phyloP scores from a whole-genome alignment of 208 protist species.

The Trypanosoma melophagium region DNA sequence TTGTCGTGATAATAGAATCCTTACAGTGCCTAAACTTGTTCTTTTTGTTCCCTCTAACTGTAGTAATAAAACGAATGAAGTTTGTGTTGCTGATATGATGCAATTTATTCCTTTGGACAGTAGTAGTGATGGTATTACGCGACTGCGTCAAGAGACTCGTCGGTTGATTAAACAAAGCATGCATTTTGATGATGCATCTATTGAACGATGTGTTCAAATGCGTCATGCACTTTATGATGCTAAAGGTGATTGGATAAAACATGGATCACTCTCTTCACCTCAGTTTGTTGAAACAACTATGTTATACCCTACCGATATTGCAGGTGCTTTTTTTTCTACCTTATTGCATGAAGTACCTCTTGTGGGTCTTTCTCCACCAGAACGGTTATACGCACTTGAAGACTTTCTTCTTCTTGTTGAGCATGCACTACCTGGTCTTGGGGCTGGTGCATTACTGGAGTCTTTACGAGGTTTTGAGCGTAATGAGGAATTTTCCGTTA shows the following conservation, averaged over 20 bases:
- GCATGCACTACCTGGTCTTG: slow-evolving; percentile 37
- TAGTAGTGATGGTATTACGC: neutral
- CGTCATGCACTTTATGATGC: slow-evolving; percentile 9
- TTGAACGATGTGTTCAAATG: slow-evolving; percentile 26
- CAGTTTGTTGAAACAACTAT: slow-evolving; percentile 41
- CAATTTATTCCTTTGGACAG: neutral
- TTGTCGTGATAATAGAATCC: slow-evolving; percentile 35
- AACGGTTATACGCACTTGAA: slow-evolving; percentile 32
- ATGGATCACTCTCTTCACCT: neutral
- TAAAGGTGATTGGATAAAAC: neutral
- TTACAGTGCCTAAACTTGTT: slow-evolving; percentile 34
- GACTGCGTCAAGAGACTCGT: slow-evolving; percentile 1
- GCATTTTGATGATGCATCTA: neutral
- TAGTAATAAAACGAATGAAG: neutral
- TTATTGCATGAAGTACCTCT: slow-evolving; percentile 64
- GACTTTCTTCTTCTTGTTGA: slow-evolving; percentile 50
- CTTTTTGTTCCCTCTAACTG: slow-evolving; percentile 30
- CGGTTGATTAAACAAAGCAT: slow-evolving; percentile 10
- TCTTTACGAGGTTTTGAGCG: slow-evolving; percentile 20
- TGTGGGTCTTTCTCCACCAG: slow-evolving; percentile 26
- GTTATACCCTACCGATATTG: slow-evolving; percentile 44
- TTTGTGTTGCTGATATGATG: neutral
- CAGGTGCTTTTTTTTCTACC: slow-evolving; percentile 62
- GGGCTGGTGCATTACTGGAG: slow-evolving; percentile 35
- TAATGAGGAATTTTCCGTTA: slow-evolving; percentile 2